Conservation (phyloP, 2,329 filamentous ascomycete genomes). For the Sphaceloma murrayae region DNA sequence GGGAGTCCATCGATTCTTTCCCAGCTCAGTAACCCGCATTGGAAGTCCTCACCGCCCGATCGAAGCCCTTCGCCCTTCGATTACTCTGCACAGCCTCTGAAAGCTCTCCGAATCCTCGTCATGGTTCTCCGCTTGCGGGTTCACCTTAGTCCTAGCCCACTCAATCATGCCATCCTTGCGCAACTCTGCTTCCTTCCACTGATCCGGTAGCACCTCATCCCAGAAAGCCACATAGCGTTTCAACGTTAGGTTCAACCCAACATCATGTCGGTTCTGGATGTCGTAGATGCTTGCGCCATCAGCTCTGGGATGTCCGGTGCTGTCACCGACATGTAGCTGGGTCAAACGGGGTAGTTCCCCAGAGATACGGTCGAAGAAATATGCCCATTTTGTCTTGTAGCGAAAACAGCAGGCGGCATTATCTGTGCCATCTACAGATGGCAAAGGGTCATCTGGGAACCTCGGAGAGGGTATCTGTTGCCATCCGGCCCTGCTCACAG, state of each 20-base stretch:
- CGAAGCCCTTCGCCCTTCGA: not conserved
- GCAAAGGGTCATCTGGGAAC: not conserved
- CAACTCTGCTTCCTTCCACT: not conserved
- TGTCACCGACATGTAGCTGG: too few species aligned
- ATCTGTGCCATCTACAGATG: not conserved
- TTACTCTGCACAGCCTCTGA: not conserved
- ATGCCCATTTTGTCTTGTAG: not conserved
- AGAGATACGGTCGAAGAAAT: conserved; percentile 1
- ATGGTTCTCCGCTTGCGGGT: not conserved
- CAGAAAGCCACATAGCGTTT: conserved; percentile 6
- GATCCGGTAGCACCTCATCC: conserved; percentile 1
- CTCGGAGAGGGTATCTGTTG: not conserved
- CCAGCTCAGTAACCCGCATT: too few species aligned
- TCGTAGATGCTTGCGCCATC: not conserved
- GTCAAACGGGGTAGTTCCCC: not conserved
- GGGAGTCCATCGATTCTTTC: too few species aligned
- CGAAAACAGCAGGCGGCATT: not conserved
- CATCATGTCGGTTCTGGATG: not conserved
- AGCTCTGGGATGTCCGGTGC: not conserved
- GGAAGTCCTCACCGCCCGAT: too few species aligned
- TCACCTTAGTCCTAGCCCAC: not conserved
- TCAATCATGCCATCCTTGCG: conserved; percentile 1
- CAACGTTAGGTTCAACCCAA: not conserved
- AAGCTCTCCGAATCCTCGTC: not conserved
- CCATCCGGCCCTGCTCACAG: not conserved